Percentiles rank a stretch among this genome's conserved stretches.
These are phyloP conservation scores for Carnegiea gigantea DNA, from an alignment of 179 eudicot species.

Conservation along the genomic window DNA sequence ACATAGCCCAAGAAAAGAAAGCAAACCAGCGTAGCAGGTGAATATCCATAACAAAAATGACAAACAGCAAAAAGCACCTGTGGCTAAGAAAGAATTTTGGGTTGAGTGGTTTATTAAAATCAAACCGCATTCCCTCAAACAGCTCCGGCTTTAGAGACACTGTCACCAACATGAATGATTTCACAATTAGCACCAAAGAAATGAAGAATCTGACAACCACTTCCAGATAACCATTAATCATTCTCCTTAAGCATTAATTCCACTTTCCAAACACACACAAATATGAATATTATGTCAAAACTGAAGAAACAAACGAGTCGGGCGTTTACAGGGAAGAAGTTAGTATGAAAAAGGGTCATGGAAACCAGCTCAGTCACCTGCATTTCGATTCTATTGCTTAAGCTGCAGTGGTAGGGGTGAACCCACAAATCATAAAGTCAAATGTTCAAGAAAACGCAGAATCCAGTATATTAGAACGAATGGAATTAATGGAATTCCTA, in stretches of 20 bases:
- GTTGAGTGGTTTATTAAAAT: conserved; percentile 79
- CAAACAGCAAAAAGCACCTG: conserved; percentile 47
- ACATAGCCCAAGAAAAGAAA: background rate
- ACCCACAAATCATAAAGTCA: background rate
- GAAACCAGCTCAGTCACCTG: background rate
- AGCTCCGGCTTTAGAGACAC: conserved; percentile 94
- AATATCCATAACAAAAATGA: background rate
- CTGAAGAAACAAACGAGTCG: background rate
- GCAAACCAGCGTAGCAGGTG: background rate
- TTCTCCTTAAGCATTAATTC: background rate
- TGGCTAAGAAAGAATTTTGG: conserved; percentile 86
- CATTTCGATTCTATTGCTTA: background rate
- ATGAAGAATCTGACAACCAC: background rate
- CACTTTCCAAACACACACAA: background rate
- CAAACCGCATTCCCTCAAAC: conserved; percentile 93
- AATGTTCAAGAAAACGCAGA: background rate
- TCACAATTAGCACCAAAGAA: background rate
- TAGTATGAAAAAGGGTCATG: background rate
- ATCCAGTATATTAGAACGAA: background rate
- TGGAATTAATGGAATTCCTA: background rate
- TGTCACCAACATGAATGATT: conserved; percentile 33
- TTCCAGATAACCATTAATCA: background rate
- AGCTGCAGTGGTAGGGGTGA: background rate
- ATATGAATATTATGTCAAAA: background rate
- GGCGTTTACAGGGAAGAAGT: background rate